Percentiles rank a stretch among this genome's conserved stretches.
These are phyloP conservation scores for Rasamsonia emersonii DNA, from an alignment of 2,329 filamentous ascomycete species.

Conservation along the genomic window DNA sequence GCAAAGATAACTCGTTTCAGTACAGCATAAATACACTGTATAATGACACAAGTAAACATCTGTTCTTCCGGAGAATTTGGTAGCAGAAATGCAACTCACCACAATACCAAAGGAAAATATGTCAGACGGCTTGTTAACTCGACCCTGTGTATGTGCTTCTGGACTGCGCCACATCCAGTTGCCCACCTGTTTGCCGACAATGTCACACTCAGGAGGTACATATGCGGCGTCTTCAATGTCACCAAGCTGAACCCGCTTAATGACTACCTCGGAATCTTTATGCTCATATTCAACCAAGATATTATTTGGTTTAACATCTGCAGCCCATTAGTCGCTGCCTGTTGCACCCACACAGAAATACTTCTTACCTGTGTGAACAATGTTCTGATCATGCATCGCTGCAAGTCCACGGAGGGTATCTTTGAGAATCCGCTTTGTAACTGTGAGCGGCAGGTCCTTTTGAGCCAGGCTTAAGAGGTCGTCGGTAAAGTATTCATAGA, in stretches of 20 bases:
- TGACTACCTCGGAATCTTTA: conserved; percentile 7
- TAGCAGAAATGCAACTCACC: conserved; percentile 12
- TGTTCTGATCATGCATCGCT: conserved; percentile 26
- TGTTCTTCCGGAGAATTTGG: background rate
- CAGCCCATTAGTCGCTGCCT: conserved; percentile 1
- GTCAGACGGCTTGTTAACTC: conserved; percentile 23
- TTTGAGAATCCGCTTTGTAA: conserved; percentile 36
- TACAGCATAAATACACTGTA: conserved; percentile 39
- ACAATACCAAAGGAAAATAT: conserved; percentile 30
- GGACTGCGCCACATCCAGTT: conserved; percentile 29
- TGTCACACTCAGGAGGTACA: conserved; percentile 9
- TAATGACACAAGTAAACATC: conserved; percentile 6
- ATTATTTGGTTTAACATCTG: conserved; percentile 29
- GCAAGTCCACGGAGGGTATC: conserved; percentile 31
- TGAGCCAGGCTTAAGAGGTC: conserved; percentile 36
- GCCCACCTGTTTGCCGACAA: conserved; percentile 15
- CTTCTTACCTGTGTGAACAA: conserved; percentile 22
- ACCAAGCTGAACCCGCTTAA: conserved; percentile 17
- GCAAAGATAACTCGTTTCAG: conserved; percentile 35
- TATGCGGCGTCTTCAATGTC: conserved; percentile 18
- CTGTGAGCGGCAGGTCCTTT: conserved; percentile 28
- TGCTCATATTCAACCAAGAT: conserved; percentile 24
- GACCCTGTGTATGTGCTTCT: conserved; percentile 20
- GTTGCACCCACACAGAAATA: conserved; percentile 2
- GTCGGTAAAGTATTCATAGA: conserved; percentile 37